Percentiles rank a stretch among this genome's conserved stretches.
Conservation (phyloP, 2,329 filamentous ascomycete genomes). For the Microdochium paspali region DNA sequence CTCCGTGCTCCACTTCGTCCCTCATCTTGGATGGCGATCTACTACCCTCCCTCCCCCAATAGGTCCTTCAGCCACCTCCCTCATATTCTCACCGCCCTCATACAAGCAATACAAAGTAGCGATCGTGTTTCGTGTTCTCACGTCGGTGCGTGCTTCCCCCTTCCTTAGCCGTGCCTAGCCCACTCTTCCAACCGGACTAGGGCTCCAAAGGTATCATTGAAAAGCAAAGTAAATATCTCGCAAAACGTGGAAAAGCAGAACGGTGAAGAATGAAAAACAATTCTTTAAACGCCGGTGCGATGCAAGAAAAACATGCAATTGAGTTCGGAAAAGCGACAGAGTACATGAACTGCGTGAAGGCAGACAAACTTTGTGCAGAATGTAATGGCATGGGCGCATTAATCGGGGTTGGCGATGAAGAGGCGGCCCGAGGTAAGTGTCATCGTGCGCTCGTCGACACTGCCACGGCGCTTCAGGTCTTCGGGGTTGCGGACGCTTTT, state of each 20-base stretch:
- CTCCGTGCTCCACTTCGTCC: too few species aligned
- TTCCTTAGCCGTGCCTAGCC: background rate
- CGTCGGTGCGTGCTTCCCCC: background rate
- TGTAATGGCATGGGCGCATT: conserved; percentile 12
- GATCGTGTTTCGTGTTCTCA: background rate
- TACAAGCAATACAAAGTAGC: background rate
- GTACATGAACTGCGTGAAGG: conserved; percentile 1
- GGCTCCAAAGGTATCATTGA: background rate
- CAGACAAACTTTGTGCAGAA: background rate
- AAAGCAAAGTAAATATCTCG: background rate
- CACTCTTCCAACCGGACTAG: background rate
- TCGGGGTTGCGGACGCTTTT: conserved; percentile 60
- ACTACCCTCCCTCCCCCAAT: too few species aligned
- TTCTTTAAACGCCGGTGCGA: background rate
- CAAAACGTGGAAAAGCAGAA: background rate
- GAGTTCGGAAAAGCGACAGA: conserved; percentile 1
- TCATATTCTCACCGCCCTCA: background rate
- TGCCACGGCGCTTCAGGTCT: conserved; percentile 66
- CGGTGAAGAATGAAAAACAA: background rate
- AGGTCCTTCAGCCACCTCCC: conserved; percentile 1
- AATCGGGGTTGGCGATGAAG: conserved; percentile 81
- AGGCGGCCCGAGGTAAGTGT: conserved; percentile 66
- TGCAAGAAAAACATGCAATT: conserved; percentile 4
- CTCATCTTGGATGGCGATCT: too few species aligned
- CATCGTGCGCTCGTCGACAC: conserved; percentile 73